Evolutionary conservation across 139 green algal genomes (phyloP), one percentile per base, ranked within the genome.

Genomic region (Closterium sp.): DNA sequence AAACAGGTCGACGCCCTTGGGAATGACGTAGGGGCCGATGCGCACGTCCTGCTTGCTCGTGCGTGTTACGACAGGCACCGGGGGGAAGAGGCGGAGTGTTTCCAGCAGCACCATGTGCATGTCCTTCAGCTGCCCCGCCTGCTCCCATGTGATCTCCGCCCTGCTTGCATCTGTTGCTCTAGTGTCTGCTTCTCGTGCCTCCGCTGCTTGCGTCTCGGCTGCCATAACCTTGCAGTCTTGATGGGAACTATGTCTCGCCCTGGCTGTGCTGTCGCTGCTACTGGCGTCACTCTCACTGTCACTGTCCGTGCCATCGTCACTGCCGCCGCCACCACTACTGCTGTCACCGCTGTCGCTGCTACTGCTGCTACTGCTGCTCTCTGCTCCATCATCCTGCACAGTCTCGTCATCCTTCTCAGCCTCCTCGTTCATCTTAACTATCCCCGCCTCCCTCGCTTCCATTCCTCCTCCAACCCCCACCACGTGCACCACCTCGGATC

Each of bases 61-160:
- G 62, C 91, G 91, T 17, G 85, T 86, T 22, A 91, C 84, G 9
- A 93, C 31, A n/a, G 86, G 86, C 22, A 85, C 86, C 2, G 91
- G 85, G 1, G 91, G 91, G 88, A 85, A 93, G 32, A 93, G 91
- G 9, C 91, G 86, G 7, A 93, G 91, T 0, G 87, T 62, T n/a
- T 93, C 91, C 19, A 87, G 91, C 28, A 91, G 91, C 91, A 91
- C 91, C 31, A 91, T 29, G 24, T 84, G 31, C 30, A 85, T 30
- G 30, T 32, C 28, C 87, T 28, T 93, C 31, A 91, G 86, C 42
- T 98, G 97, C n/a, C 98, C 97, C 22, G 98, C 98, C 96, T 99
- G 97, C 4, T 98, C 98, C 96, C 99, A 99, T 24, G 31, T 38
- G 31, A 89, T 42, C 31, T 89, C 86, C 62, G 17, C 62, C 11